These are phyloP conservation scores for Paramecium caudatum DNA, from an alignment of 73 alveolate genomes.

Conservation along the genomic window DNA sequence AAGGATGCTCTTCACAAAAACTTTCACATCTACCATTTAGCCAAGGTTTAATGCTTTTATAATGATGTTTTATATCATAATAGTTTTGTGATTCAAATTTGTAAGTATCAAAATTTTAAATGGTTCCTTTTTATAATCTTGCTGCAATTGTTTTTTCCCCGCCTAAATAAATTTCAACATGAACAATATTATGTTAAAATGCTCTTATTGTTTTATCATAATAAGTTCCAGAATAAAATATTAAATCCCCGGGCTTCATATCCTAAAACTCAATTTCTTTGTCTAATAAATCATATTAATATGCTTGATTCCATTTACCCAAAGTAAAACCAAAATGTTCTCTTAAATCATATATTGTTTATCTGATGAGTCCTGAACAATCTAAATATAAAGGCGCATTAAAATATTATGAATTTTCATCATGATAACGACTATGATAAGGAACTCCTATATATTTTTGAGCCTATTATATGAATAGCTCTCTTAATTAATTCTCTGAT, in stretches of 20 bases:
- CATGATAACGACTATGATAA: constrained; percentile 79
- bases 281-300: constrained; percentile 94
- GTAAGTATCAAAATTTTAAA: constrained; percentile 89
- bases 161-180: constrained; percentile 94
- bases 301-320: constrained; percentile 97
- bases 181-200: constrained; percentile 96
- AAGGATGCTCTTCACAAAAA: constrained; percentile 91
- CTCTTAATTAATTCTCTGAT: constrained; percentile 76
- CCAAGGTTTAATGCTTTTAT: constrained; percentile 94
- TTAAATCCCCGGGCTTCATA: constrained; percentile 94
- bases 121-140: constrained; percentile 90
- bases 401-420: constrained; percentile 75
- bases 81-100: constrained; percentile 93
- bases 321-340: constrained; percentile 95
- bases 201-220: constrained; percentile 84
- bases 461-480: constrained; percentile 89
- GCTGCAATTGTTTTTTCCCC: constrained; percentile 87
- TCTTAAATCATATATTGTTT: constrained; percentile 86
- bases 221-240: constrained; percentile 92
- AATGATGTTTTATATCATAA: constrained; percentile 90
- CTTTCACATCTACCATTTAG: constrained; percentile 86
- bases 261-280: constrained; percentile 77
- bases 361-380: constrained; percentile 95
- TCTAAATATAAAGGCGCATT: constrained; percentile 88
- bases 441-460: constrained; percentile 95